Base-by-base conservation (phyloP, 257 asterid species). In the Solanum gandarillasii region DNA sequence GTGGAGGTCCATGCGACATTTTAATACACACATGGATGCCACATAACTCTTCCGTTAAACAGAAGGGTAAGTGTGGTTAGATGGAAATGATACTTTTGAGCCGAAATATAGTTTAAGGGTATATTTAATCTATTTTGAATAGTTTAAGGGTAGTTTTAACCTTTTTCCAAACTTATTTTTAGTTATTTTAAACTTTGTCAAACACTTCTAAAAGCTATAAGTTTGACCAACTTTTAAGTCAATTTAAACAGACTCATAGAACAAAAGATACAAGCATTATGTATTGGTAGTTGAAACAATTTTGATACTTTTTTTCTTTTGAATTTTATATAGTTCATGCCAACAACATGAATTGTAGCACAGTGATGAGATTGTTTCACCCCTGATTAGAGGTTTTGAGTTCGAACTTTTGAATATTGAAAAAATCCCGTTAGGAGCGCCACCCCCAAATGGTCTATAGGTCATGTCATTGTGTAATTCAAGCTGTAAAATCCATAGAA, bases 351-450 rank as follows among this genome's bases (percentile, higher is more conserved):
- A 55, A 2, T 55, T 18, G 11, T 55, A 20, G 2, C 20, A 20
- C 0, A 55, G 0, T 18, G n/a, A 18, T 55, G 65, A 18, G 2
- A 55, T 55, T 55, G 65, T 7, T 55, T 55, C n/a, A 55, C 65
- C 5, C 65, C 0, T 20, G 4, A 6, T 1, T 55, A 55, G 4
- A 55, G 65, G 0, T 55, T 55, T 55, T 2, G 5, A 55, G 4
- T 55, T 55, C 2, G 0, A 18, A 7, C 23, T 52, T 14, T 38
- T 10, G 0, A 20, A 55, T 55, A 55, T 7, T 18, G 11, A 55
- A 20, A 55, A 18, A 55, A 55, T 55, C 2, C 0, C 0, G 11
- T 55, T 55, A 20, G 25, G 10, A 55, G 11, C 0, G 25, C 0
- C 65, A 55, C 5, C 2, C 65, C 65, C 23, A 16, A 55, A 1